Base-by-base conservation (phyloP, 1,284 basidiomycete genomes). In the Moniliophthora roreri region DNA sequence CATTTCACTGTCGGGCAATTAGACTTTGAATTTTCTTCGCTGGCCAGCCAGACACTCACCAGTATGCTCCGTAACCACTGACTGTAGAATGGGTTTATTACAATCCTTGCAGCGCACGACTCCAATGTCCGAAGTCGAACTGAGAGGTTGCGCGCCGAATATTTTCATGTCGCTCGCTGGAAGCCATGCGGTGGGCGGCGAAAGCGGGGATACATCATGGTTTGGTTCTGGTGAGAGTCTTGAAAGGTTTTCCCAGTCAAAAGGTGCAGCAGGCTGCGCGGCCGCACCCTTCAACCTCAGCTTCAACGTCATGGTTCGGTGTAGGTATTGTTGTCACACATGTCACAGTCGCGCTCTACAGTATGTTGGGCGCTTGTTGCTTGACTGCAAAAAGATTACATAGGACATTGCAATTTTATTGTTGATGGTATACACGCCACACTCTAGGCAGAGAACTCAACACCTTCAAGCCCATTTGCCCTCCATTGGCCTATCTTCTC, bases 141-240 rank as follows among this genome's bases (percentile, higher is more conserved):
- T 77, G 48, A 93, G 76, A 13, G 92, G 91, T 54, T 85, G 77
- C 3, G 84, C 78, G 34, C 91, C 92, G 68, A 89, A 95, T 56
- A 90, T 78, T 75, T 88, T 89, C 92, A 94, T 94, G 65, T 93
- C 90, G 56, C 81, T 81, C 7, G 89, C 89, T 24, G 88, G 82
- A 13, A 94, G 82, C 82, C 90, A 91, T 73, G 84, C 79, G 20
- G 89, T 89, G 0, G 91, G 91, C 0, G 91, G 89, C 0, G 85
- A 82, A 1, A 78, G 74, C 13, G 75, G 69, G 0, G 76, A 73
- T 11, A 35, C 42, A 3, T 74, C 63, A 2, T 73, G 61, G 15
- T 76, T 71, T 7, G 65, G 57, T 2, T 71, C 64, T 8, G 74
- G 70, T 0, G 70, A 60, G 1, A 69, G 67, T 3, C 70, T 64